Percentiles rank a stretch among this genome's conserved stretches.
phyloP scores from a whole-genome alignment of 306 rosid genomes.

The Casuarina equisetifolia region DNA sequence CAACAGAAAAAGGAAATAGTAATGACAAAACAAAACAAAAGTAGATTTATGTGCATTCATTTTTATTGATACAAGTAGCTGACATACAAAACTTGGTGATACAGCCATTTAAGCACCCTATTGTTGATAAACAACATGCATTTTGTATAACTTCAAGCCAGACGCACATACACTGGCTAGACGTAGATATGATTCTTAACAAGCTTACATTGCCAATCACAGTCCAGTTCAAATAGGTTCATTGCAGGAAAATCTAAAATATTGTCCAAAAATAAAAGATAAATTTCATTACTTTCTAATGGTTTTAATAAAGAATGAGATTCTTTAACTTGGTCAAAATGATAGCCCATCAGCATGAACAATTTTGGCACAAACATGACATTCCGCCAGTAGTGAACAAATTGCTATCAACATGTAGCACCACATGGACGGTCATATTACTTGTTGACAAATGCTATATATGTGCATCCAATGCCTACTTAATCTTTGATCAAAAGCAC shows the following conservation, averaged over 20 bases:
- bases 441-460: conserved; percentile 14
- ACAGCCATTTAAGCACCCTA: background rate
- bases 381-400: background rate
- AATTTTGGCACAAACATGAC: background rate
- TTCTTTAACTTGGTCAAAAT: background rate
- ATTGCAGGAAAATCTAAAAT: background rate
- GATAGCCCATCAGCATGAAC: background rate
- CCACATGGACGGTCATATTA: background rate
- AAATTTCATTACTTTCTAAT: background rate
- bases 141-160: background rate
- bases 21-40: no score
- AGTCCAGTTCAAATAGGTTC: background rate
- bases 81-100: background rate
- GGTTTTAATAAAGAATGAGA: background rate
- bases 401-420: background rate
- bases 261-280: background rate
- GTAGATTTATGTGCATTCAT: background rate
- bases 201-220: background rate
- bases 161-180: background rate
- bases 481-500: conserved; percentile 13
- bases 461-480: conserved; percentile 11
- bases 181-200: background rate
- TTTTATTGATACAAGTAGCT: background rate
- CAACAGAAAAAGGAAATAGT: no score
- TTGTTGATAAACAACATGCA: background rate